Percentiles rank a stretch among this genome's conserved stretches.
Conservation (phyloP, 352 stramenopile species). For the Globisporangium perplexum region DNA sequence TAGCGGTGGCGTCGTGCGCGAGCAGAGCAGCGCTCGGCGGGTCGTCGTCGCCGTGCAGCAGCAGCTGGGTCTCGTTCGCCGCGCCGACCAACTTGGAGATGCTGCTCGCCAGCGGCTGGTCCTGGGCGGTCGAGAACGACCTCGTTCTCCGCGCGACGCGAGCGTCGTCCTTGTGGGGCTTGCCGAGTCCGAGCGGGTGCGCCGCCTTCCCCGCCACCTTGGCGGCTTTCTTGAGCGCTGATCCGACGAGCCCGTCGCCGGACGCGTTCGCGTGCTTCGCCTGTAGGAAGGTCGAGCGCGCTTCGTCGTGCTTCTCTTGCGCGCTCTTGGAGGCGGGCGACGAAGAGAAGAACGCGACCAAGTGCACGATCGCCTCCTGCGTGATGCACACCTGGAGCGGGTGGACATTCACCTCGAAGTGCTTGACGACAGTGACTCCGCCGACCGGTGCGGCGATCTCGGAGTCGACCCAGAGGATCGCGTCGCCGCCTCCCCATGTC, state of each 20-base stretch:
- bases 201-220: conserved; percentile 62
- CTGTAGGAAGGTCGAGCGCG: conserved; percentile 61
- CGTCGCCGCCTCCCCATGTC: conserved; percentile 53
- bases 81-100: conserved; percentile 13
- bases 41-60: conserved; percentile 4
- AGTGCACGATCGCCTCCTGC: conserved; percentile 68
- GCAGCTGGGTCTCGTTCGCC: conserved; percentile 22
- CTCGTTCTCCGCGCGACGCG: background rate
- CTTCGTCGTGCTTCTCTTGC: conserved; percentile 48
- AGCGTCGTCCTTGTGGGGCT: conserved; percentile 16
- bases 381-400: conserved; percentile 83
- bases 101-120: conserved; percentile 36
- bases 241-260: conserved; percentile 34
- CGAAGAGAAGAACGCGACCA: conserved; percentile 54
- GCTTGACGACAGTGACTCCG: conserved; percentile 59
- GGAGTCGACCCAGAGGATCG: conserved; percentile 68
- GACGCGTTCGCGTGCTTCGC: conserved; percentile 14
- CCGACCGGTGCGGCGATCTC: conserved; percentile 60
- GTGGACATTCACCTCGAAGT: conserved; percentile 84
- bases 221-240: conserved; percentile 48
- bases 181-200: conserved; percentile 41
- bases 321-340: conserved; percentile 13
- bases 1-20: background rate
- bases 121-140: conserved; percentile 19
- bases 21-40: background rate